Conservation (phyloP, 164 flowering plant species). For the Aristolochia fimbriata region DNA sequence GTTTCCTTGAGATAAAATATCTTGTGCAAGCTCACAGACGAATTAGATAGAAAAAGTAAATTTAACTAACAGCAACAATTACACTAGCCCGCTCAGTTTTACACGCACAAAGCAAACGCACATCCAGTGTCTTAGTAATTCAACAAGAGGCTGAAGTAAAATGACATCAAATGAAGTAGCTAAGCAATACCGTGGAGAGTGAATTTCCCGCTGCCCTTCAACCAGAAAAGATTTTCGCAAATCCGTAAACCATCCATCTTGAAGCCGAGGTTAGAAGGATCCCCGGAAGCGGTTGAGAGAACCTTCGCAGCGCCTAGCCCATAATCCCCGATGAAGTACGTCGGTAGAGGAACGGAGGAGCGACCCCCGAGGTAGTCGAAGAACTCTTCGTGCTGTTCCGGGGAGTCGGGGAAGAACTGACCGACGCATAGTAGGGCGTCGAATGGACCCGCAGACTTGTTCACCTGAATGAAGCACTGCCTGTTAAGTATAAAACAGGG, state of each 20-base stretch:
- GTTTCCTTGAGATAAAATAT: too few relatives aligned
- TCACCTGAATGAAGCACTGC: constrained; percentile 34
- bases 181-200: constrained; percentile 37
- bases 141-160: too few relatives aligned
- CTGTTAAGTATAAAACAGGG: not conserved
- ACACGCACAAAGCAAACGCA: too few relatives aligned
- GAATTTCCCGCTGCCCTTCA: constrained; percentile 90
- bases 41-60: too few relatives aligned
- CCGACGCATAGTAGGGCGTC: constrained; percentile 88
- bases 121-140: too few relatives aligned
- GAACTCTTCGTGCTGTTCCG: constrained; percentile 56
- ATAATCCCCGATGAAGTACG: constrained; percentile 88
- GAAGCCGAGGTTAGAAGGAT: constrained; percentile 50
- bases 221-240: constrained; percentile 66
- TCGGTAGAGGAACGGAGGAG: constrained; percentile 55
- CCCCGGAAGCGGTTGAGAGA: constrained; percentile 36
- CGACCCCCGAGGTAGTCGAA: constrained; percentile 54
- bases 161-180: too few relatives aligned
- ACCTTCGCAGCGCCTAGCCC: constrained; percentile 64
- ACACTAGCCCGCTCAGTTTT: too few relatives aligned
- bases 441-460: constrained; percentile 87
- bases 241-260: constrained; percentile 77
- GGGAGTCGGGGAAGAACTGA: constrained; percentile 80
- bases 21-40: too few relatives aligned
- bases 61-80: too few relatives aligned